Conservation (phyloP, 108 stramenopile genomes). For the Skeletonema costatum region DNA sequence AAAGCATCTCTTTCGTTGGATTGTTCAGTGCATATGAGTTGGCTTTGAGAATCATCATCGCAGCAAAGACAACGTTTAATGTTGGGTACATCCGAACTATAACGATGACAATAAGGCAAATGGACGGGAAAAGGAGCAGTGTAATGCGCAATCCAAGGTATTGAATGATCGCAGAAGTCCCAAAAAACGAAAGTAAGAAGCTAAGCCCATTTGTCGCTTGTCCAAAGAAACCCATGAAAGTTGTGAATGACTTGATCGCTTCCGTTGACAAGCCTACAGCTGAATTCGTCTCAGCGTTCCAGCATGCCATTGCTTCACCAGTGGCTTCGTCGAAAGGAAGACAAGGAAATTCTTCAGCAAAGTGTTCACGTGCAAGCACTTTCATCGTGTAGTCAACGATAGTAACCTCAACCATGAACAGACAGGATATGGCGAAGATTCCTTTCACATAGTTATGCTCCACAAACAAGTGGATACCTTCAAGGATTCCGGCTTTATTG, state of each 20-base stretch:
- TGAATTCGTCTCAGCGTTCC: constrained; percentile 59
- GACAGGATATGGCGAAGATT: constrained; percentile 95
- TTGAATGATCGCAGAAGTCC: constrained; percentile 95
- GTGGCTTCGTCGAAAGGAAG: constrained; percentile 29
- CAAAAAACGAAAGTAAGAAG: constrained; percentile 91
- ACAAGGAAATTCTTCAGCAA: constrained; percentile 87
- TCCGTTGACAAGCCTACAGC: constrained; percentile 75
- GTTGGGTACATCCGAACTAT: constrained; percentile 83
- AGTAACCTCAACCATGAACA: constrained; percentile 98
- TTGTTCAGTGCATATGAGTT: constrained; percentile 96
- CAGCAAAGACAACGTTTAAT: constrained; percentile 92
- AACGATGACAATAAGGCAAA: constrained; percentile 84
- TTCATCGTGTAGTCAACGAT: constrained; percentile 98
- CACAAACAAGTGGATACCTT: constrained; percentile 90
- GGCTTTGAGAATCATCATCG: constrained; percentile 97
- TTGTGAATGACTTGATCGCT: constrained; percentile 84
- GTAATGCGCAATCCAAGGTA: constrained; percentile 89
- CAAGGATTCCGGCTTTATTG: constrained; percentile 87
- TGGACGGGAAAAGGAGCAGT: constrained; percentile 90
- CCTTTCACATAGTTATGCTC: constrained; percentile 97
- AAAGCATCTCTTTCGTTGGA: constrained; percentile 97
- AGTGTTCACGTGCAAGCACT: constrained; percentile 89
- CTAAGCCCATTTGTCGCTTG: constrained; percentile 94
- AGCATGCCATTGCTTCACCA: constrained; percentile 74
- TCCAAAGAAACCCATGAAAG: constrained; percentile 97